Conservation (phyloP, 2,329 filamentous ascomycete species). For the Endoconidiophora laricicola region DNA sequence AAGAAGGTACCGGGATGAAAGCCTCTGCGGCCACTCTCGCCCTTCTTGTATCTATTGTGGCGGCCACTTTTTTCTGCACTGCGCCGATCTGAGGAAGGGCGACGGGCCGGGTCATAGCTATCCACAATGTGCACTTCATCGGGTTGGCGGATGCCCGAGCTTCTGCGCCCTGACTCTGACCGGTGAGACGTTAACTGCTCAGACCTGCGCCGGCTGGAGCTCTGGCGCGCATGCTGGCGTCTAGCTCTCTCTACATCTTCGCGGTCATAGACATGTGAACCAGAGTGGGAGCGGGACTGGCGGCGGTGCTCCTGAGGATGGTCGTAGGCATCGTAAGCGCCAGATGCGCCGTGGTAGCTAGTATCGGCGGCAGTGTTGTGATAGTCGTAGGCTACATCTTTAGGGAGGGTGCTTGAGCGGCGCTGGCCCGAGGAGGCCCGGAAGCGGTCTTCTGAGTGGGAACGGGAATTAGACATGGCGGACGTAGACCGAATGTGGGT, state of each 20-base stretch:
- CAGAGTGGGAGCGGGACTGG: not conserved
- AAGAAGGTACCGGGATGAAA: conserved; percentile 28
- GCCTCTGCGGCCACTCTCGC: conserved; percentile 29
- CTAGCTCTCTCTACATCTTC: conserved; percentile 3
- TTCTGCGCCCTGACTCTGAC: no score
- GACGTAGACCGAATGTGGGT: not conserved
- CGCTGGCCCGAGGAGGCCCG: not conserved
- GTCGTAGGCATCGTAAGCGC: not conserved
- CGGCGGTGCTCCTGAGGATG: not conserved
- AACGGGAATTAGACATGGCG: conserved; percentile 2
- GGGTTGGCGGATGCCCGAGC: no score
- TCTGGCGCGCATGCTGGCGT: not conserved
- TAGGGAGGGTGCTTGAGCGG: not conserved
- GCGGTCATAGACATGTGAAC: not conserved
- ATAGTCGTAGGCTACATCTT: not conserved
- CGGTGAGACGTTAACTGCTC: no score
- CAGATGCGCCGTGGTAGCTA: not conserved
- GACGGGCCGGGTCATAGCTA: no score
- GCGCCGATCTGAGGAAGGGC: no score
- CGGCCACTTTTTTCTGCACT: no score
- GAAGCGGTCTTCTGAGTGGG: not conserved
- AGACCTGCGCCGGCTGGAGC: not conserved
- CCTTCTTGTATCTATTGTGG: conserved; percentile 13
- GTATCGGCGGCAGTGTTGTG: not conserved
- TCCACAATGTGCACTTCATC: no score